Evolutionary conservation across 495 filamentous ascomycete genomes (phyloP), one percentile per base, ranked within the genome.

Genomic region (Neurospora sp.): DNA sequence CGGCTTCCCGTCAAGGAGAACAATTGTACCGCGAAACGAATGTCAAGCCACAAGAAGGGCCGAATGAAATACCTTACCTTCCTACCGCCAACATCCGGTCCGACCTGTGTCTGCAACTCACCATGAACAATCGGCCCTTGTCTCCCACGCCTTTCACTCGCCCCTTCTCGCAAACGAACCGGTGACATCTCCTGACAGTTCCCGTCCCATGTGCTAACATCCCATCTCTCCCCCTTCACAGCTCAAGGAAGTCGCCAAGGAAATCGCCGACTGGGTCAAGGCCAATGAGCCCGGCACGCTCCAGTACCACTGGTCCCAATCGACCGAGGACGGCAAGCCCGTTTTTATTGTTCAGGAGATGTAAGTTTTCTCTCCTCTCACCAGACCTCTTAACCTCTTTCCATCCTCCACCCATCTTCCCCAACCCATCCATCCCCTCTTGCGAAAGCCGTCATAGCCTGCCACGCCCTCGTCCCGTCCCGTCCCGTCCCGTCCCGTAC

Each of bases 241-340:
- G 77, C 59, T 75, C 6, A 72, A 77, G 22, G 74, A 79, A 42
- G 40, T 79, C n/a, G 39, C 73, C n/a, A 69, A 76, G 48, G 46
- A 46, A 2, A 35, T 73, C 4, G 65, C 65, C 59, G 69, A 71
- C 9, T 61, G 73, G 31, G 76, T 79, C 39, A 71, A 77, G 71
- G 73, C 69, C 12, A 76, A 74, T 46, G 77, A 79, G 73, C 74
- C 77, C 20, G 76, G 73, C 14, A 71, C 73, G 9, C 37, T 79
- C 37, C 71, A 77, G 61, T 79, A 79, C 73, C 70, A 77, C 20
- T 79, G 77, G 77, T 79, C 77, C 38, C 31, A 39, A 16, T 71
- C 69, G 18, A 39, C 16, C 11, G 71, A 68, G n/a, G 68, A 69
- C 38, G 70, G 71, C 61, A 22, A 75, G 59, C 77, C 77, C 31